A percentile compares a stretch with the other conserved stretches of the same genome.
Conservation (phyloP, 768 basidiomycete species). For the Kwoniella bestiolae region DNA sequence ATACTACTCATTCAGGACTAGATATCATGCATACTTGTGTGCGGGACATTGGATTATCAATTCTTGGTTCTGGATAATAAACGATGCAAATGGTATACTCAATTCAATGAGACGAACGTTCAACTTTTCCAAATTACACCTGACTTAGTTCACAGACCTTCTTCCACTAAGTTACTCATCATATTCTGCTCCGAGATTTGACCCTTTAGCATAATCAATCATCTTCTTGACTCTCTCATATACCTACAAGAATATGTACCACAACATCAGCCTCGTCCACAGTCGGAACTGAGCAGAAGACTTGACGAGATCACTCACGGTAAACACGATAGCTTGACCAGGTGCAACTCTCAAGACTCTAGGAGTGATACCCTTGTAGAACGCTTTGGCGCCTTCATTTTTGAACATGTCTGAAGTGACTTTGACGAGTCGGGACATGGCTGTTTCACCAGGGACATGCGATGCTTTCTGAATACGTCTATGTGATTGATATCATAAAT, state of each 20-base stretch:
- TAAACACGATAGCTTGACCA: slow-evolving; percentile 90
- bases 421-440: slow-evolving; percentile 74
- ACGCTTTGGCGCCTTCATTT: slow-evolving; percentile 81
- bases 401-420: slow-evolving; percentile 94
- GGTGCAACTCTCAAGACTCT: slow-evolving; percentile 94
- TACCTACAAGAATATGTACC: slow-evolving; percentile 57
- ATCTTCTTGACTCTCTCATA: slow-evolving; percentile 81
- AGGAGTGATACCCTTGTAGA: slow-evolving; percentile 99
- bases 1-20: neutral
- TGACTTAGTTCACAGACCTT: neutral
- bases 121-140: neutral
- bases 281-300: neutral
- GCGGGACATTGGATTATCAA: no score
- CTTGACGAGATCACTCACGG: slow-evolving; percentile 60
- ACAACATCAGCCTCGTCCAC: neutral
- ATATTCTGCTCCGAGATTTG: slow-evolving; percentile 31
- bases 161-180: slow-evolving; percentile 25
- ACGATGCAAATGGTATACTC: neutral
- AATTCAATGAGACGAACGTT: neutral
- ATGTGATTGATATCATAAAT: neutral
- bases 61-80: no score
- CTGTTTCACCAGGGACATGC: slow-evolving; percentile 72
- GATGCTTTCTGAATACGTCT: slow-evolving; percentile 83
- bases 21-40: neutral
- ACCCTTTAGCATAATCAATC: slow-evolving; percentile 68